Conservation (phyloP, 108 stramenopile species). For the Nitzschia palea region DNA sequence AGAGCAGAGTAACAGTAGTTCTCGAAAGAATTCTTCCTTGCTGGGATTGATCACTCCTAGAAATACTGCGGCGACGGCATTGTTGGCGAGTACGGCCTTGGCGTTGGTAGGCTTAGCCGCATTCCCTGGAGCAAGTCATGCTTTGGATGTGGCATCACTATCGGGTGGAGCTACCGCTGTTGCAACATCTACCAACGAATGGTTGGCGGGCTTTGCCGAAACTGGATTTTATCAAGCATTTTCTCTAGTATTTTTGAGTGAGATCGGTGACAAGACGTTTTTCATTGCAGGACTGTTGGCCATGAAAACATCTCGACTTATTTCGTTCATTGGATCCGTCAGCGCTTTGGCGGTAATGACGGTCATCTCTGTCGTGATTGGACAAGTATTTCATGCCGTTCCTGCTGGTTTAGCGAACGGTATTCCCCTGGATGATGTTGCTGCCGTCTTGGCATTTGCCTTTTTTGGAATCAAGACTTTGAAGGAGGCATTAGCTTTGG, state of each 20-base stretch:
- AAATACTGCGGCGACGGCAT: not conserved
- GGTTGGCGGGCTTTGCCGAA: constrained; percentile 50
- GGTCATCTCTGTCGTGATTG: constrained; percentile 91
- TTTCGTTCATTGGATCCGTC: constrained; percentile 91
- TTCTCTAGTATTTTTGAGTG: constrained; percentile 95
- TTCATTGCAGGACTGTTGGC: constrained; percentile 98
- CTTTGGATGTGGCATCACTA: not conserved
- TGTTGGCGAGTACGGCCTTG: not conserved
- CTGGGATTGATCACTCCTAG: not conserved
- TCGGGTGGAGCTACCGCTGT: not conserved
- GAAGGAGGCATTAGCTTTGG: constrained; percentile 85
- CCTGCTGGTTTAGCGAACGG: constrained; percentile 68
- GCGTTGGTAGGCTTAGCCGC: not conserved
- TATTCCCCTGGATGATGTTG: constrained; percentile 89
- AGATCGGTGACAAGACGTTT: constrained; percentile 99
- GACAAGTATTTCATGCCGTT: constrained; percentile 91
- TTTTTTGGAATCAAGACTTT: constrained; percentile 98
- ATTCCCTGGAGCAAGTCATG: not conserved
- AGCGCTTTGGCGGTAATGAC: constrained; percentile 96
- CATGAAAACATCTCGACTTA: constrained; percentile 78
- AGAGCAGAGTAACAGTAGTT: too few relatives aligned
- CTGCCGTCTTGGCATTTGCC: constrained; percentile 90
- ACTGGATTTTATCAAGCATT: constrained; percentile 92
- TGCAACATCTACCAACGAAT: constrained; percentile 9
- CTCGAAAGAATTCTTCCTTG: constrained; percentile 1